Conservation (phyloP, 257 asterid species). For the Solanum medicagineum region DNA sequence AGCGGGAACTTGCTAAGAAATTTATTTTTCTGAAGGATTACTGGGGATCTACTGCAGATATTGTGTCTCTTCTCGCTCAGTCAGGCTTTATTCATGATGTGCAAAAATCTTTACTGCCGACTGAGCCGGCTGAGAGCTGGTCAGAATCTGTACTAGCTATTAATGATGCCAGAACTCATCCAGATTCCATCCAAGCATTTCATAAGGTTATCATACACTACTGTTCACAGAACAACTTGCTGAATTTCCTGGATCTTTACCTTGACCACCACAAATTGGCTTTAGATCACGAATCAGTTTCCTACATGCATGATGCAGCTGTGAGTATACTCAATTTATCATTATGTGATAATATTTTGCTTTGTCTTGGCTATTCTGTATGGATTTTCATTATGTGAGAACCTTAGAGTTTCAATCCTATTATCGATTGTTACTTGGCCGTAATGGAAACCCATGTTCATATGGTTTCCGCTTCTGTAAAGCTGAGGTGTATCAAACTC, state of each 20-base stretch:
- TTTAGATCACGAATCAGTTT: constrained; percentile 47
- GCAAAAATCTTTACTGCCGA: constrained; percentile 25
- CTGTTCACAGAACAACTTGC: constrained; percentile 74
- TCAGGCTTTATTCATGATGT: constrained; percentile 56
- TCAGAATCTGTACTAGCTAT: constrained; percentile 41
- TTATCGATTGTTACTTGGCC: neutral
- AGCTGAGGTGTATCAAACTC: neutral
- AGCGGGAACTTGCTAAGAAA: constrained; percentile 72
- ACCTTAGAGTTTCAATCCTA: neutral
- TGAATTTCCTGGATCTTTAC: constrained; percentile 76
- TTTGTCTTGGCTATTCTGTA: neutral
- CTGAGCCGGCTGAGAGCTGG: constrained; percentile 33
- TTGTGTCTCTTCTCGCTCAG: constrained; percentile 65
- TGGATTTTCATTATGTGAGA: neutral
- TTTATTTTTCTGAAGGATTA: constrained; percentile 59
- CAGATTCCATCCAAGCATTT: constrained; percentile 51
- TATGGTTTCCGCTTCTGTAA: neutral
- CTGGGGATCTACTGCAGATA: constrained; percentile 61
- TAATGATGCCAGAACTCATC: constrained; percentile 36
- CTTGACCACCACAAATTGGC: constrained; percentile 83
- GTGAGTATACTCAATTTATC: constrained; percentile 36
- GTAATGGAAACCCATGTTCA: neutral
- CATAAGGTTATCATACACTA: constrained; percentile 71
- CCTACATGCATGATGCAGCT: constrained; percentile 56
- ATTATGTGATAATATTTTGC: neutral